Conservation (phyloP, 2,329 filamentous ascomycete species). For the Botryotinia convoluta region DNA sequence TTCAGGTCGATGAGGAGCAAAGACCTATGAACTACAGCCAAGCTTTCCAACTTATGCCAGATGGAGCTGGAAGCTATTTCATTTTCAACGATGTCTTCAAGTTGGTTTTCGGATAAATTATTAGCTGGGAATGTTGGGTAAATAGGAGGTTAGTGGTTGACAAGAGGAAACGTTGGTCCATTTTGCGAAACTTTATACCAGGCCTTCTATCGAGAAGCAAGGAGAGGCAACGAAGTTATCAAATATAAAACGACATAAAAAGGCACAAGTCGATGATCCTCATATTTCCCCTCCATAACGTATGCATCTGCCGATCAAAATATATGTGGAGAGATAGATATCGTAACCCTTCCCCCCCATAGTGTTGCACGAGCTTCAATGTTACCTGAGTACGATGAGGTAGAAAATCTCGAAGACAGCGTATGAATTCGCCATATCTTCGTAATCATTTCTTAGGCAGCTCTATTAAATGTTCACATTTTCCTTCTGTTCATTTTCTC, state of each 20-base stretch:
- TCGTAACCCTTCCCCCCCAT: background rate
- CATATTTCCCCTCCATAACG: constrained; percentile 2
- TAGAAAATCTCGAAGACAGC: background rate
- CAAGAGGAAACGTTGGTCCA: constrained; percentile 19
- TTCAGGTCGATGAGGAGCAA: constrained; percentile 78
- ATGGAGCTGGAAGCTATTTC: constrained; percentile 68
- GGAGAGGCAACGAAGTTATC: constrained; percentile 24
- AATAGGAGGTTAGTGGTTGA: constrained; percentile 21
- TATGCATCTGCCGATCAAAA: constrained; percentile 2
- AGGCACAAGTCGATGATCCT: constrained; percentile 7
- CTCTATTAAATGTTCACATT: background rate
- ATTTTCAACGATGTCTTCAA: constrained; percentile 96
- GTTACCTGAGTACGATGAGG: background rate
- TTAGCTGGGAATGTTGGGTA: constrained; percentile 25
- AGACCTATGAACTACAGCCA: constrained; percentile 90
- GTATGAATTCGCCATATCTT: background rate
- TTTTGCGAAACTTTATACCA: constrained; percentile 31
- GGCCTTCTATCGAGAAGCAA: constrained; percentile 25
- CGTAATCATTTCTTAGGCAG: constrained; percentile 7
- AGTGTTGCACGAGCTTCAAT: constrained; percentile 2
- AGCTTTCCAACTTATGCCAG: constrained; percentile 78
- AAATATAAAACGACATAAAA: constrained; percentile 14
- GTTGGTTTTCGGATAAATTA: constrained; percentile 63
- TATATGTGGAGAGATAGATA: constrained; percentile 8
- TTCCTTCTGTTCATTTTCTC: background rate